Evolutionary conservation across 805 yeast species (phyloP).

Genomic region (Kodamaea laetipori): DNA sequence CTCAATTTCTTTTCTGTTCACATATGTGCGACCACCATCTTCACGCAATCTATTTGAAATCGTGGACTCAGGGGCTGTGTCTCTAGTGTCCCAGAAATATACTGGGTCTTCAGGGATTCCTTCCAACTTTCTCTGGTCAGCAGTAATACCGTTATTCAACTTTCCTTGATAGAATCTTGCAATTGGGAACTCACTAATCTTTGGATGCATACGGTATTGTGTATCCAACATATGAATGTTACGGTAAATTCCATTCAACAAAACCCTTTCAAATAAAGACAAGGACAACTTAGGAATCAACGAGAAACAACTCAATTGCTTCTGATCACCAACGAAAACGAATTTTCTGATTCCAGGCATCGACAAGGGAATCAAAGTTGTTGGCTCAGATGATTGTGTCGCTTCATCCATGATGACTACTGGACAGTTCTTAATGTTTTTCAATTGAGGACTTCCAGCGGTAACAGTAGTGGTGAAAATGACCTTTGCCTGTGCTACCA

Average conservation of each 20-base stretch:
- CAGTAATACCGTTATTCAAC: constrained; percentile 61
- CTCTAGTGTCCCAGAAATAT: constrained; percentile 60
- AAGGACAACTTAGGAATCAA: constrained; percentile 65
- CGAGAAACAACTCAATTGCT: constrained; percentile 71
- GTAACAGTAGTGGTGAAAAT: constrained; percentile 73
- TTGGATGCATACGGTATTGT: constrained; percentile 70
- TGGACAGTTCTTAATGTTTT: constrained; percentile 55
- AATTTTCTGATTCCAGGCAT: constrained; percentile 67
- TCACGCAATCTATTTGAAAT: constrained; percentile 51
- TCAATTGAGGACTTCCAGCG: constrained; percentile 67
- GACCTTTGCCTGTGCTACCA: constrained; percentile 65
- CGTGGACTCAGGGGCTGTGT: constrained; percentile 47
- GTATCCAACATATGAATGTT: constrained; percentile 69
- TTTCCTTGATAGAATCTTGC: constrained; percentile 50
- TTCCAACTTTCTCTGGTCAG: constrained; percentile 47
- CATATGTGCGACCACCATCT: constrained; percentile 59
- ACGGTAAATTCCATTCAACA: constrained; percentile 59
- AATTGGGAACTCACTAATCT: constrained; percentile 60
- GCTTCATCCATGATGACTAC: constrained; percentile 79
- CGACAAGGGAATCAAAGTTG: constrained; percentile 69
- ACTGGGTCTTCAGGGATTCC: constrained; percentile 54
- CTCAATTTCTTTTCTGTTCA: constrained; percentile 55
- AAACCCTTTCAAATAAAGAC: constrained; percentile 68
- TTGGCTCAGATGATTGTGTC: constrained; percentile 75
- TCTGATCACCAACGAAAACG: constrained; percentile 75